phyloP scores from a whole-genome alignment of 345 rosid genomes.

The Moricandia moricandioides region DNA sequence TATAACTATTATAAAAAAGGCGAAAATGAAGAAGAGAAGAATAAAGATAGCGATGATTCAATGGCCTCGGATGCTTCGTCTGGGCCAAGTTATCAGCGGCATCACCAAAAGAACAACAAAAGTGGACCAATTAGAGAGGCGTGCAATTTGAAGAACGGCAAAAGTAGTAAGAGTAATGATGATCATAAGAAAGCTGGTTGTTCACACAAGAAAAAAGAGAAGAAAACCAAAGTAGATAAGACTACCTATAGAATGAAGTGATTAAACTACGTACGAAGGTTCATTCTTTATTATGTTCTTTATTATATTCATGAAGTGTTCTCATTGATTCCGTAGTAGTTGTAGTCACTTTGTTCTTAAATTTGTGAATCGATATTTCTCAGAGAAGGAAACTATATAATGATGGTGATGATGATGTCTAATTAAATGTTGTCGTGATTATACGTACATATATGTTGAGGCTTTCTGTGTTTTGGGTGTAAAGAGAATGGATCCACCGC shows the following conservation, averaged over 20 bases:
- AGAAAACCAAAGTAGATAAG: conserved; percentile 33
- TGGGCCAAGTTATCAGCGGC: conserved; percentile 44
- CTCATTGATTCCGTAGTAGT: background rate
- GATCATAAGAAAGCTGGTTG: conserved; percentile 26
- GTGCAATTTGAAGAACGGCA: conserved; percentile 24
- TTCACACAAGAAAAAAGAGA: conserved; percentile 26
- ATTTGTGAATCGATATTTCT: conserved; percentile 1
- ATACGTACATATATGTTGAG: conserved; percentile 1
- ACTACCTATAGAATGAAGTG: conserved; percentile 20
- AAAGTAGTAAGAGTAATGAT: conserved; percentile 31
- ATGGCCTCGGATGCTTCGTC: conserved; percentile 86
- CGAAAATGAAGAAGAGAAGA: conserved; percentile 38
- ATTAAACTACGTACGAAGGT: background rate
- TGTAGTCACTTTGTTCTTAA: background rate
- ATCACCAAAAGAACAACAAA: conserved; percentile 26
- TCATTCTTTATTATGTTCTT: background rate
- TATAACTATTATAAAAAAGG: conserved; percentile 15
- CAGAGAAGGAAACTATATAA: background rate
- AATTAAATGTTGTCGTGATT: background rate
- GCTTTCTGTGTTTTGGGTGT: conserved; percentile 28
- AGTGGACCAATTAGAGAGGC: background rate
- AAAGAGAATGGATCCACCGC: conserved; percentile 35
- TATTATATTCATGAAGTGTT: background rate
- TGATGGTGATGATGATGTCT: background rate
- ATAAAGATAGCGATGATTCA: conserved; percentile 68